phyloP scores from a whole-genome alignment of 2,329 filamentous ascomycete species.

The Blastomyces gilchristii region DNA sequence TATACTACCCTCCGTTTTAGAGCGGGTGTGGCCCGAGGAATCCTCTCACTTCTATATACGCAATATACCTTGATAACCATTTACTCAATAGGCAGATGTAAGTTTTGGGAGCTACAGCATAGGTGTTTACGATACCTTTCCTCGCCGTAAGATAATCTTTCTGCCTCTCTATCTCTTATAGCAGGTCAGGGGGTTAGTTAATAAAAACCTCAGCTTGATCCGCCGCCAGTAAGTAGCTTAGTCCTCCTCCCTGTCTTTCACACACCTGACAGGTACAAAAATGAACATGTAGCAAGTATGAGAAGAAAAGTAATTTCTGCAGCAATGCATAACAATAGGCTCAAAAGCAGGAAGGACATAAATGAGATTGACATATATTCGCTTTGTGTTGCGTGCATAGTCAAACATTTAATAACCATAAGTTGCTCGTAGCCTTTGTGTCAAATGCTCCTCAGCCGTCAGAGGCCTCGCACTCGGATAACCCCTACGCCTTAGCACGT shows the following conservation, averaged over 20 bases:
- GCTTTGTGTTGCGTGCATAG: neutral
- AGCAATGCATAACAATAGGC: neutral
- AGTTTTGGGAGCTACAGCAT: neutral
- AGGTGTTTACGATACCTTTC: neutral
- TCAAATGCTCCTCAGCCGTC: neutral
- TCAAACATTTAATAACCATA: neutral
- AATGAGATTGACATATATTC: neutral
- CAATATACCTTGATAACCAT: neutral
- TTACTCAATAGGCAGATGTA: neutral
- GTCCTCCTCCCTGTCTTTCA: neutral
- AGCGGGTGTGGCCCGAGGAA: too few species aligned
- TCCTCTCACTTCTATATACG: too few species aligned
- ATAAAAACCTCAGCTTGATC: neutral
- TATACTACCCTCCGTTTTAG: neutral
- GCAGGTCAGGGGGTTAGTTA: neutral
- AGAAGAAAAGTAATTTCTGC: neutral
- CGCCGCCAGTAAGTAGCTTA: neutral
- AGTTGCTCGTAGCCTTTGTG: neutral
- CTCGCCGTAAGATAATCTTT: neutral
- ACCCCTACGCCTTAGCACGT: slow-evolving; percentile 4
- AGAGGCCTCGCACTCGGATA: neutral
- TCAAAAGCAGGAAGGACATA: neutral
- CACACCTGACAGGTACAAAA: neutral
- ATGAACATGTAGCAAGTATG: neutral
- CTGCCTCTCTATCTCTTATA: neutral